These are phyloP conservation scores for Aureobasidium melanogenum DNA, from an alignment of 2,329 filamentous ascomycete genomes.

Conservation along the genomic window DNA sequence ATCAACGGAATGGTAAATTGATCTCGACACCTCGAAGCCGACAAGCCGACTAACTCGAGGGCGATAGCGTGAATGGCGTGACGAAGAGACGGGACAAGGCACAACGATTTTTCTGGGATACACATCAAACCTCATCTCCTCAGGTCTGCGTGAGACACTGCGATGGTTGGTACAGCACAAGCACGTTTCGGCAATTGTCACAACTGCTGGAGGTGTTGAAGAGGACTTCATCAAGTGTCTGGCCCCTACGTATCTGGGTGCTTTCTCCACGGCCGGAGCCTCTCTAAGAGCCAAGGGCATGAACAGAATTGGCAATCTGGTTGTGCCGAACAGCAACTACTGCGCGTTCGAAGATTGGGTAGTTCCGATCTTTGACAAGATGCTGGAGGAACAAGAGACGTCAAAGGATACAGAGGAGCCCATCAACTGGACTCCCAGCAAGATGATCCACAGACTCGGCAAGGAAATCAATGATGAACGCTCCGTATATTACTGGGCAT, in stretches of 20 bases:
- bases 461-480: slow-evolving; percentile 89
- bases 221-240: slow-evolving; percentile 99
- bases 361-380: slow-evolving; percentile 83
- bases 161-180: slow-evolving; percentile 89
- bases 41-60: not conserved
- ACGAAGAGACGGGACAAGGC: slow-evolving; percentile 66
- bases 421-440: slow-evolving; percentile 87
- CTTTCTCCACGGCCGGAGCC: slow-evolving; percentile 69
- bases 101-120: slow-evolving; percentile 97
- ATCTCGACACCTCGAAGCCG: not conserved
- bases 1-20: slow-evolving; percentile 83
- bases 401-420: slow-evolving; percentile 53
- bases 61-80: slow-evolving; percentile 63
- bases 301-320: slow-evolving; percentile 90
- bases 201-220: slow-evolving; percentile 89
- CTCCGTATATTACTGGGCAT: slow-evolving; percentile 95
- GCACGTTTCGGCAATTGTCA: slow-evolving; percentile 88
- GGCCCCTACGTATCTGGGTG: slow-evolving; percentile 83
- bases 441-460: slow-evolving; percentile 80
- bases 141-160: slow-evolving; percentile 81
- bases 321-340: slow-evolving; percentile 96
- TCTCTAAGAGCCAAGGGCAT: slow-evolving; percentile 74
- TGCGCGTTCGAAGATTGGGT: slow-evolving; percentile 98
- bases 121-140: slow-evolving; percentile 96
- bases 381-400: slow-evolving; percentile 89